Conservation (phyloP, 441 rosid genomes). For the Gossypium lobatum region DNA sequence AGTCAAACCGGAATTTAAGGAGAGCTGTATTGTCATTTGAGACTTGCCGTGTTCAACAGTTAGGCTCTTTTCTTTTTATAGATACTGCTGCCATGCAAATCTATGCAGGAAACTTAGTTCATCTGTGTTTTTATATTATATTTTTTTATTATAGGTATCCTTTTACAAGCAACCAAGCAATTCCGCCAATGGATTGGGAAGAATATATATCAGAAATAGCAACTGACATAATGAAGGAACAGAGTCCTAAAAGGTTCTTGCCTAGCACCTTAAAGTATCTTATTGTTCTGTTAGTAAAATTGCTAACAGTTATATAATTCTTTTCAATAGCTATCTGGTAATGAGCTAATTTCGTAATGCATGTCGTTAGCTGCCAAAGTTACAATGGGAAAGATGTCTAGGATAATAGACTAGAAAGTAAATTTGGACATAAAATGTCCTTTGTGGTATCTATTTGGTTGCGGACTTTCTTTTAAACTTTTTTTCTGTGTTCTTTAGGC, state of each 20-base stretch:
- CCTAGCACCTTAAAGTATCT: neutral
- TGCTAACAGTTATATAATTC: neutral
- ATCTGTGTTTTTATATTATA: neutral
- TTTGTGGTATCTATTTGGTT: neutral
- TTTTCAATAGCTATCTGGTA: neutral
- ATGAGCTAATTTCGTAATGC: too few relatives aligned
- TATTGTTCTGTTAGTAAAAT: conserved; percentile 2
- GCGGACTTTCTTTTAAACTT: conserved; percentile 16
- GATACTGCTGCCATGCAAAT: neutral
- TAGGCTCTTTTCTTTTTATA: conserved; percentile 26
- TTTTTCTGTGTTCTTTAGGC: conserved; percentile 34
- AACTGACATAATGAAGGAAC: conserved; percentile 85
- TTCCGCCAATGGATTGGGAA: conserved; percentile 94
- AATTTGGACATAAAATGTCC: neutral
- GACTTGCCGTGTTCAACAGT: conserved; percentile 93
- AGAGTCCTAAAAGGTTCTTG: conserved; percentile 82
- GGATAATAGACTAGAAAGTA: neutral
- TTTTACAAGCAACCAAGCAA: conserved; percentile 59
- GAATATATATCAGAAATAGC: conserved; percentile 84
- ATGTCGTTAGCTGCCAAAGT: neutral
- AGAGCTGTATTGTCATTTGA: conserved; percentile 85
- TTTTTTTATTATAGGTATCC: conserved; percentile 56
- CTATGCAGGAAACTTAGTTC: conserved; percentile 6
- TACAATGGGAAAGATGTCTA: neutral
- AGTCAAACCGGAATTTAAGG: conserved; percentile 80